A percentile compares a stretch with the other conserved stretches of the same genome.
Evolutionary conservation across 2,329 filamentous ascomycete species (phyloP).

Genomic region (Pseudophaeomoniella oleicola): DNA sequence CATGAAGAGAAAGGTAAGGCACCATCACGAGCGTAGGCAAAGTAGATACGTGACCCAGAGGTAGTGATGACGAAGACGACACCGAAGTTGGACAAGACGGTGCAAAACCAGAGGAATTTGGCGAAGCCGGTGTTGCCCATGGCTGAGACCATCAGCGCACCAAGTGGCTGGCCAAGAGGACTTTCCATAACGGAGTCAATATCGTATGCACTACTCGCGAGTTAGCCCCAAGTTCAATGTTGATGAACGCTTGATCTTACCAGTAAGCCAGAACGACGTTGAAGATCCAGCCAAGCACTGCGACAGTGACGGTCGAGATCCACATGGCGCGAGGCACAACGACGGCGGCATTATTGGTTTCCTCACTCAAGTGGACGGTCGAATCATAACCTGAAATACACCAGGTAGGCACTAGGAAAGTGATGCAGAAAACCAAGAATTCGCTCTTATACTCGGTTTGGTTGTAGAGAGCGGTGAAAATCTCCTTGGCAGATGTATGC

Average conservation of each 20-base stretch:
- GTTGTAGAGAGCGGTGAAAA: slow-evolving; percentile 3
- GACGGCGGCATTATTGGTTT: slow-evolving; percentile 1
- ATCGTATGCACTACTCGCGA: not conserved
- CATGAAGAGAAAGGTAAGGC: slow-evolving; percentile 41
- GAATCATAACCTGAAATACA: slow-evolving; percentile 2
- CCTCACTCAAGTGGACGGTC: slow-evolving; percentile 2
- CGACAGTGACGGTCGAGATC: slow-evolving; percentile 1
- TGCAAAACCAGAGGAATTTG: slow-evolving; percentile 2
- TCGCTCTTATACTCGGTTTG: slow-evolving; percentile 1
- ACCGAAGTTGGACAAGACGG: slow-evolving; percentile 3
- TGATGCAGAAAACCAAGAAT: slow-evolving; percentile 1
- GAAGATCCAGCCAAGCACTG: slow-evolving; percentile 3
- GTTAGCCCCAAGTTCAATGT: not conserved
- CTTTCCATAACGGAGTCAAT: slow-evolving; percentile 2
- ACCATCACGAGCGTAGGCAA: slow-evolving; percentile 43
- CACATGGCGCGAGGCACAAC: slow-evolving; percentile 3
- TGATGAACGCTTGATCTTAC: not conserved
- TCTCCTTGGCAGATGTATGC: slow-evolving; percentile 1
- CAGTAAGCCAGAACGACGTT: slow-evolving; percentile 2
- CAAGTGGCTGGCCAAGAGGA: slow-evolving; percentile 1
- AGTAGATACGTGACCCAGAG: slow-evolving; percentile 23
- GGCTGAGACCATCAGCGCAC: not conserved
- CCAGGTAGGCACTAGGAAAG: slow-evolving; percentile 2
- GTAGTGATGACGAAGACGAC: slow-evolving; percentile 3
- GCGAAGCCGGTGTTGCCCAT: slow-evolving; percentile 2